phyloP scores from a whole-genome alignment of 371 early-diverging fungal genomes.

The Blakeslea trispora region DNA sequence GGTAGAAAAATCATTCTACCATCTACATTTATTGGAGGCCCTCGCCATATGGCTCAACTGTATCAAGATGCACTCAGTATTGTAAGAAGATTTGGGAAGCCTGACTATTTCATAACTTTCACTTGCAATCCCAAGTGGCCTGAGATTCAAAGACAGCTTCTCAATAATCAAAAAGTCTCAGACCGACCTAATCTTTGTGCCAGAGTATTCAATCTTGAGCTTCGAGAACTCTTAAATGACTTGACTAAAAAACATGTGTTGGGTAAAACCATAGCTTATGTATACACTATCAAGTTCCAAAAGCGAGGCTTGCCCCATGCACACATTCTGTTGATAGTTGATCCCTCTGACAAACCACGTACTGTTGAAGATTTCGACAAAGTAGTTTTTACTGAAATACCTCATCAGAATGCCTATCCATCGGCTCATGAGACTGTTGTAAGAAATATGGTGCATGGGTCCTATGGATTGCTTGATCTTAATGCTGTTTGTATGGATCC shows the following conservation, averaged over 20 bases:
- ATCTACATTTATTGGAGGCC: constrained; percentile 28
- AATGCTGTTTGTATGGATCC: constrained; percentile 28
- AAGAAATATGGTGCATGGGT: constrained; percentile 37
- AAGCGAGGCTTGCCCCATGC: no score
- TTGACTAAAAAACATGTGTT: constrained; percentile 23
- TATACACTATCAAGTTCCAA: constrained; percentile 29
- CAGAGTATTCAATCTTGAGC: constrained; percentile 27
- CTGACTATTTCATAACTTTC: constrained; percentile 38
- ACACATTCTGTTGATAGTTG: constrained; percentile 6
- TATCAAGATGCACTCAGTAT: constrained; percentile 38
- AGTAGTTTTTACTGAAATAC: constrained; percentile 3
- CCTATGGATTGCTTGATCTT: constrained; percentile 23
- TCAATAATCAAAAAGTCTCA: constrained; percentile 4
- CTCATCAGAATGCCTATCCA: constrained; percentile 19
- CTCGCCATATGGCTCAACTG: constrained; percentile 25
- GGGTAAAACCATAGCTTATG: constrained; percentile 7
- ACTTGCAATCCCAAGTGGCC: no score
- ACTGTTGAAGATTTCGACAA: neutral
- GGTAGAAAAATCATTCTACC: constrained; percentile 5
- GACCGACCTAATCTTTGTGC: constrained; percentile 25
- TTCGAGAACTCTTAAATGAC: constrained; percentile 25
- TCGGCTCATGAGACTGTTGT: constrained; percentile 28
- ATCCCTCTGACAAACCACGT: neutral
- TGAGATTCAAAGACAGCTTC: constrained; percentile 24
- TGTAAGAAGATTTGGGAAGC: constrained; percentile 23